phyloP scores from a whole-genome alignment of 495 filamentous ascomycete genomes.

The Penicillium steckii region DNA sequence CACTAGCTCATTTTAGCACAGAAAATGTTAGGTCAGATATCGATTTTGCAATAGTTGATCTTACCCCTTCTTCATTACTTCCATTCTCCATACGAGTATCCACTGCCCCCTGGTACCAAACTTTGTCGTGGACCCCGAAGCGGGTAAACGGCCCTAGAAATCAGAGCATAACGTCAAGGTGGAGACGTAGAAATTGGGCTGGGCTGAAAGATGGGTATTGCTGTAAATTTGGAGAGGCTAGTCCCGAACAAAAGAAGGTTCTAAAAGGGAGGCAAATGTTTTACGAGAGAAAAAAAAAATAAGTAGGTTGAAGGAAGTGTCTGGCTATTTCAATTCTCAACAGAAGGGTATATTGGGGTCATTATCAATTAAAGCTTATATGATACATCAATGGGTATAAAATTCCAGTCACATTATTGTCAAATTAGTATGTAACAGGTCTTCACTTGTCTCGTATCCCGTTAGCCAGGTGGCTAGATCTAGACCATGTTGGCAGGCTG shows the following conservation, averaged over 20 bases:
- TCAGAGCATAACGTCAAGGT: not conserved
- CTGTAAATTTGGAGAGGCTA: not conserved
- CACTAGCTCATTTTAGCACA: not conserved
- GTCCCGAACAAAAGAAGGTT: not conserved
- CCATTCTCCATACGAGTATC: not conserved
- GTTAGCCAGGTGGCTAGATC: not conserved
- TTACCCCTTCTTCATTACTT: not conserved
- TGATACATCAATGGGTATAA: constrained; percentile 2
- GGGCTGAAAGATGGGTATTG: not conserved
- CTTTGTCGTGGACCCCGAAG: not conserved
- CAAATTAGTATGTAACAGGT: constrained; percentile 3
- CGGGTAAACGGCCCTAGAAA: not conserved
- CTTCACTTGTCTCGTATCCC: not conserved
- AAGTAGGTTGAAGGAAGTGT: too few species aligned
- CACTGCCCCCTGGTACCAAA: not conserved
- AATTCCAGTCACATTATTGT: constrained; percentile 2
- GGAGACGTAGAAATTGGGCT: not conserved
- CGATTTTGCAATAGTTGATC: not conserved
- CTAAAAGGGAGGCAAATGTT: not conserved
- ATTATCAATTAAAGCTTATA: constrained; percentile 3
- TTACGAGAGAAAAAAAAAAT: too few species aligned
- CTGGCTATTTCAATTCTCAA: not conserved
- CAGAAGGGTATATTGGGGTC: constrained; percentile 1
- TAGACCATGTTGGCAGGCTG: not conserved
- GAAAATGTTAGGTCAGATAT: not conserved